Base-by-base conservation (phyloP, 495 filamentous ascomycete species). In the Podospora pseudoanserina region DNA sequence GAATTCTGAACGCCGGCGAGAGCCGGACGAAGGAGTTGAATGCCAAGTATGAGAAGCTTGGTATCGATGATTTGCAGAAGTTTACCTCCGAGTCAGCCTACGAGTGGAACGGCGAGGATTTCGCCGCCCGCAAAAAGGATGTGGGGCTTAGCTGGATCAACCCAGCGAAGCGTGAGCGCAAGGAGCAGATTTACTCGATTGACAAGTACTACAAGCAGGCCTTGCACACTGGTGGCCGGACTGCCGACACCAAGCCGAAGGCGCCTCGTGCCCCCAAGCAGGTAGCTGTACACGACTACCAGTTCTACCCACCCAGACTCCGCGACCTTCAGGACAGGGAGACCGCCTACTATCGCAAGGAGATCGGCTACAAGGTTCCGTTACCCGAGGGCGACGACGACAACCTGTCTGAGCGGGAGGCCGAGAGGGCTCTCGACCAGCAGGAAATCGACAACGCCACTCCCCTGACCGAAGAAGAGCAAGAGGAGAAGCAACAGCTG, bases 201-300 rank as follows among this genome's bases (percentile, higher is more conserved):
- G 96, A 99, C 78, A 97, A 97, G 79, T 99, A 98, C 81, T 99
- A 98, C 79, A 92, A 94, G 67, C 89, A 94, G 71, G 93, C 94
- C 28, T 81, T 99, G 67, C 87, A 89, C 56, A 97, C 92, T 6
- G 92, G 92, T 70, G 91, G 91, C 18, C 87, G 93, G 57, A 91
- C 91, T 6, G 91, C 92, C 16, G 93, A 97, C 66, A 86, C 92
- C 2, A 97, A 97, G 76, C 95, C 94, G 18, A 96, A 97, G 79
- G 92, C 92, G n/a, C 96, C 96, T 13, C 89, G 94, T 11, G 92
- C 95, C 11, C 96, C 96, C 7, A 97, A 96, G 79, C 96, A 99
- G 74, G 84, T 96, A 27, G 80, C 88, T 3, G 89, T 97, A 49
- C 93, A 97, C 74, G 96, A 99, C 74, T 98, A 96, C 79, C 96